Conservation (phyloP, 1,284 basidiomycete species). For the Athelia psychrophila region DNA sequence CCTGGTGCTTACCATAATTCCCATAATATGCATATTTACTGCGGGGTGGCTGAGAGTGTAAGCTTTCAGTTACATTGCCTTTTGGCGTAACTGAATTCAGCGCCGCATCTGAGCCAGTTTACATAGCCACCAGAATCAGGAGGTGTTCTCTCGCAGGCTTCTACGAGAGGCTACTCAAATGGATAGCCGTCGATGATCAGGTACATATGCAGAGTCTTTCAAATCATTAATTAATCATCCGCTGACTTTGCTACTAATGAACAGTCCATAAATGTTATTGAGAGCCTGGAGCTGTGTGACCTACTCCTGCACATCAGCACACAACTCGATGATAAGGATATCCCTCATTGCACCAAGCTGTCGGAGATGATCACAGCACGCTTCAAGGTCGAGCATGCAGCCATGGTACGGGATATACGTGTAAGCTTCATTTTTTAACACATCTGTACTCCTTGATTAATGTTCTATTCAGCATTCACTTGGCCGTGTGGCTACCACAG, state of each 20-base stretch:
- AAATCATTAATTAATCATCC: not conserved
- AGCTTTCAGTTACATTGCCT: no score
- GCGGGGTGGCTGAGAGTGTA: no score
- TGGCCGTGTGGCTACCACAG: slow-evolving; percentile 15
- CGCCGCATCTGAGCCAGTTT: no score
- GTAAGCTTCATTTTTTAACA: not conserved
- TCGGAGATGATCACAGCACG: slow-evolving; percentile 17
- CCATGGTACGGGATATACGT: slow-evolving; percentile 14
- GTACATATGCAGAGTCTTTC: slow-evolving; percentile 10
- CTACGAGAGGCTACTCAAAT: slow-evolving; percentile 13
- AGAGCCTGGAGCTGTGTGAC: slow-evolving; percentile 23
- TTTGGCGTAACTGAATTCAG: no score
- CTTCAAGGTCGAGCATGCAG: slow-evolving; percentile 14
- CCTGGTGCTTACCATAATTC: no score
- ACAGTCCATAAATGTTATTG: slow-evolving; percentile 26
- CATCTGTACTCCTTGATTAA: not conserved
- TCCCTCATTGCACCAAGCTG: slow-evolving; percentile 22
- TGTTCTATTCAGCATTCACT: slow-evolving; percentile 7
- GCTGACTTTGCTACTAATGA: slow-evolving; percentile 1
- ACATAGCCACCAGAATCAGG: no score
- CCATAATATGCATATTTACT: no score
- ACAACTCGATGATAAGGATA: slow-evolving; percentile 15
- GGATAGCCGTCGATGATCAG: slow-evolving; percentile 27
- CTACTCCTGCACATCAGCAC: slow-evolving; percentile 22
- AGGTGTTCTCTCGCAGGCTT: slow-evolving; percentile 10